These are phyloP conservation scores for Skeletonema marinoi DNA, from an alignment of 108 stramenopile genomes.

Conservation along the genomic window DNA sequence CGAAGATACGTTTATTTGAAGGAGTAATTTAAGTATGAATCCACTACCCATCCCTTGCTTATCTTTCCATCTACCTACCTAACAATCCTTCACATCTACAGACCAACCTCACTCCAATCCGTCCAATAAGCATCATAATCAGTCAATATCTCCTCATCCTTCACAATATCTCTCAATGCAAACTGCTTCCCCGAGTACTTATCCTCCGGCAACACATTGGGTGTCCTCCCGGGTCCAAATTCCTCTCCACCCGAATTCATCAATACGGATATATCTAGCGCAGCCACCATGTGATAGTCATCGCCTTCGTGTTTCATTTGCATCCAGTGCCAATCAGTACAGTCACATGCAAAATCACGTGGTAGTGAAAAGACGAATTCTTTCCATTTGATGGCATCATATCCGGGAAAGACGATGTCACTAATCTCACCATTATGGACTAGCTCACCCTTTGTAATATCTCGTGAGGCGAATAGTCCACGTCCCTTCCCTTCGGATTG, in stretches of 20 bases:
- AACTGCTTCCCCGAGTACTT: not conserved
- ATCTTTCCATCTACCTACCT: too few species aligned
- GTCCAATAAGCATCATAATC: slow-evolving; percentile 2
- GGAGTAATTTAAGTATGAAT: too few species aligned
- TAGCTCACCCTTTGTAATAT: slow-evolving; percentile 11
- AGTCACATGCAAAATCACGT: slow-evolving; percentile 10
- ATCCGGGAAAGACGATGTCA: slow-evolving; percentile 1
- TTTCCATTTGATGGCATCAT: not conserved
- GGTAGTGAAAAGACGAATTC: slow-evolving; percentile 11
- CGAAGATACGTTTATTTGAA: too few species aligned
- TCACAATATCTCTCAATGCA: slow-evolving; percentile 4
- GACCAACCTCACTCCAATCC: not conserved
- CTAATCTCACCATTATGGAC: not conserved
- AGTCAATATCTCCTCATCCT: slow-evolving; percentile 4
- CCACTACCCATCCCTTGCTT: too few species aligned
- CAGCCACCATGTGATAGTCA: not conserved
- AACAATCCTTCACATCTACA: not conserved
- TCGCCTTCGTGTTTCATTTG: not conserved
- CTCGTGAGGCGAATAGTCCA: slow-evolving; percentile 13
- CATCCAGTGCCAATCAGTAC: slow-evolving; percentile 12
- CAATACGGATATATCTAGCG: not conserved
- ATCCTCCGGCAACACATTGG: not conserved
- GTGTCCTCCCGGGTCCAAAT: not conserved
- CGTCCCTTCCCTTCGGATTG: slow-evolving; percentile 7
- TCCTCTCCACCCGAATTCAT: not conserved